Evolutionary conservation across 139 green algal genomes (phyloP), one percentile per base, ranked within the genome.

Genomic region (Chlamydomonas sphaeroides): DNA sequence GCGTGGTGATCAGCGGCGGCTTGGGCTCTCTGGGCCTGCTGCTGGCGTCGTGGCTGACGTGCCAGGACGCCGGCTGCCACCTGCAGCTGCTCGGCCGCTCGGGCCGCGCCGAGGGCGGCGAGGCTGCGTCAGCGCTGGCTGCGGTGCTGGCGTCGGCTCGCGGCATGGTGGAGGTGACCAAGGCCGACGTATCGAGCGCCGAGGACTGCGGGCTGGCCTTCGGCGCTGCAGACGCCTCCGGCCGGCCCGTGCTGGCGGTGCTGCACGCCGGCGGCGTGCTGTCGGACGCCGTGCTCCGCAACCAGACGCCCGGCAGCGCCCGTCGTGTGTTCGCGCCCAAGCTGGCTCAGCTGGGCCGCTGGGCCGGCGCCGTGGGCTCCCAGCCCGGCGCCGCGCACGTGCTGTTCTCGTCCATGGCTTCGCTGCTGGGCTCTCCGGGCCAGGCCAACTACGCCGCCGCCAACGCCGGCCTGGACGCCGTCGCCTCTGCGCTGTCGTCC

Each of bases 401-500:
- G 68, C 80, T 92, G 0, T 97, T 95, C 87, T 94, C 89, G 48
- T 94, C 88, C 15, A 72, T 94, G 11, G 86, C 93, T 14, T 90
- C 92, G 1, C 80, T 95, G 39, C 80, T 97, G 11, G 93, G 93
- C 30, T 90, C 92, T 1, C 90, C 94, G 18, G 95, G 95, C 33
- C 95, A 98, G 84, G 84, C 89, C 74, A 97, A 96, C 88, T 98
- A 98, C 79, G 81, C 80, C 62, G 93, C 90, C 28, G 94, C 95
- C 45, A 98, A 98, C 62, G 86, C 93, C 8, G 86, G 85, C 7
- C 86, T 98, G 71, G 92, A 97, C 67, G 86, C 85, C 0, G 49
- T 65, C 7, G 85, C 90, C 15, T 66, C 83, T 17, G 38, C 26
- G 28, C 49, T 53, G n/a, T 49, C 48, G n/a, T 42, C 80, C 25